These are phyloP conservation scores for Lactarius sanguifluus DNA, from an alignment of 768 basidiomycete genomes.

Conservation along the genomic window DNA sequence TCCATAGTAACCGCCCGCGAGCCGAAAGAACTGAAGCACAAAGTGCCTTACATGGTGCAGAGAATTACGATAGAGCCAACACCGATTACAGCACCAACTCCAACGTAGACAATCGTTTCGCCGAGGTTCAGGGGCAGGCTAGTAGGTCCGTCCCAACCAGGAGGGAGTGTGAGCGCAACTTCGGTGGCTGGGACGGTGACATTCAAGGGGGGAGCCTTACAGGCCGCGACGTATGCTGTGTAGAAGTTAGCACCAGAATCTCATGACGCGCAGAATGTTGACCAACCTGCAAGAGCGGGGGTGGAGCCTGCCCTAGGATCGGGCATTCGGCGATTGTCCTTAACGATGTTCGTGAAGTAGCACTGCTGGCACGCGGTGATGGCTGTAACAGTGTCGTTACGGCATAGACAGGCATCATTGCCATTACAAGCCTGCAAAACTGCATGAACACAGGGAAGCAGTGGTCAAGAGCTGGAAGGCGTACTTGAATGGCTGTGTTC, in stretches of 20 bases:
- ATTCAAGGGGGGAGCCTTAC: conserved; percentile 39
- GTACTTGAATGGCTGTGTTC: conserved; percentile 33
- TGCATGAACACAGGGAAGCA: neutral
- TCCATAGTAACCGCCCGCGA: conserved; percentile 7
- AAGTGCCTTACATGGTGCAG: conserved; percentile 46
- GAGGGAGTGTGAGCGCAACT: conserved; percentile 47
- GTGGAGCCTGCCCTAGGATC: conserved; percentile 61
- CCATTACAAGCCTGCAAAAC: conserved; percentile 43
- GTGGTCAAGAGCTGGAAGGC: conserved; percentile 7
- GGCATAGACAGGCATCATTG: conserved; percentile 57
- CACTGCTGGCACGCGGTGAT: conserved; percentile 64
- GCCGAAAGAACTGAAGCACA: neutral
- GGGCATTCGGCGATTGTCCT: conserved; percentile 46
- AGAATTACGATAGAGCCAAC: conserved; percentile 50
- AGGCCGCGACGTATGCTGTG: conserved; percentile 57
- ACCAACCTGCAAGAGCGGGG: conserved; percentile 55
- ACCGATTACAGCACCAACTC: conserved; percentile 48
- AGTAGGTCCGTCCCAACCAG: conserved; percentile 61
- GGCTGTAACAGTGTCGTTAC: conserved; percentile 39
- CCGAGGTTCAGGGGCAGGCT: conserved; percentile 46
- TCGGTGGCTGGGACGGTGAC: conserved; percentile 41
- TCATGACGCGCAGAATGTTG: neutral
- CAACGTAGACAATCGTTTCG: conserved; percentile 47
- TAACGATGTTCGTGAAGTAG: conserved; percentile 58
- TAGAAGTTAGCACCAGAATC: neutral